Evolutionary conservation across 2,329 filamentous ascomycete species (phyloP).

Genomic region (Ceratocystis alfenasii): DNA sequence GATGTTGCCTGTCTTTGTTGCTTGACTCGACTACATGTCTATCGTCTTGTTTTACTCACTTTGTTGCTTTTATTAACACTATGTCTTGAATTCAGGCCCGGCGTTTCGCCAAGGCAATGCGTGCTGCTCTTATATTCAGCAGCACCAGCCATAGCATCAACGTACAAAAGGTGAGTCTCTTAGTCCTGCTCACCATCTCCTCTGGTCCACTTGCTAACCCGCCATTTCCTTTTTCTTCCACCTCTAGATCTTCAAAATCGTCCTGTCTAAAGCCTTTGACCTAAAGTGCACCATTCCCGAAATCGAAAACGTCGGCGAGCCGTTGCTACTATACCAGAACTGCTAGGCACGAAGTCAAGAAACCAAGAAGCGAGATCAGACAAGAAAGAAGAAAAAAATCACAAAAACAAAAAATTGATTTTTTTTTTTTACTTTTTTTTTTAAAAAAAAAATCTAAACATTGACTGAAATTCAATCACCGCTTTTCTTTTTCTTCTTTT

Average conservation of each 20-base stretch:
- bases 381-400: too few species aligned
- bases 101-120: slow-evolving; percentile 96
- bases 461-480: too few species aligned
- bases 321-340: slow-evolving; percentile 78
- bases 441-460: not conserved
- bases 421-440: not conserved
- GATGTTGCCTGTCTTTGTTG: not conserved
- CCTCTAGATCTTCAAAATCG: slow-evolving; percentile 93
- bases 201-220: not conserved
- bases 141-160: slow-evolving; percentile 99
- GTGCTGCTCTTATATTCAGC: slow-evolving; percentile 92
- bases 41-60: too few species aligned
- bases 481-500: not conserved
- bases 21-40: too few species aligned
- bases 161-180: slow-evolving; percentile 68
- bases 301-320: slow-evolving; percentile 96
- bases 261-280: slow-evolving; percentile 95
- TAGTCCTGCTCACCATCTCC: slow-evolving; percentile 4
- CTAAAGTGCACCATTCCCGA: slow-evolving; percentile 98
- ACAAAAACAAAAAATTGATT: not conserved
- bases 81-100: slow-evolving; percentile 50
- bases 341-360: slow-evolving; percentile 28
- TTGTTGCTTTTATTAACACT: not conserved
- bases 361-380: not conserved
- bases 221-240: not conserved